Conservation (phyloP, 345 rosid species). For the Moricandia arvensis region DNA sequence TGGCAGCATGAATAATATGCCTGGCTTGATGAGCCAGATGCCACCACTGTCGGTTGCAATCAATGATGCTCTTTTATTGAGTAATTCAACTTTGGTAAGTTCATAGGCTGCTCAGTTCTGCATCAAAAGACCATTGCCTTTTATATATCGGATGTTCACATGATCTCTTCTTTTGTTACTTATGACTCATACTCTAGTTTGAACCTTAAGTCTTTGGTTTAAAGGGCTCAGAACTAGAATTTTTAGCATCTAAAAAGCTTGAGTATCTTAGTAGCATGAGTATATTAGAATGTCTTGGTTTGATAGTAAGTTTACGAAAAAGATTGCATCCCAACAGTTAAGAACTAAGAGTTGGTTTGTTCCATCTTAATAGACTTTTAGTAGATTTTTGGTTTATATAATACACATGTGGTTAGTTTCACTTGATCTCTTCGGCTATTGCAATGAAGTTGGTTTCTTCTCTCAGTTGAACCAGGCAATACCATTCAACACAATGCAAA, state of each 20-base stretch:
- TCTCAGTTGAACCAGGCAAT: conserved; percentile 10
- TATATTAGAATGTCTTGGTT: background rate
- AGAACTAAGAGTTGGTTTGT: background rate
- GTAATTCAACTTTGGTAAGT: conserved; percentile 53
- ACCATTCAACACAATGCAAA: conserved; percentile 26
- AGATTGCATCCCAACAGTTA: background rate
- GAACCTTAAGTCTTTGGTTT: background rate
- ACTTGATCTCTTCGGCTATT: background rate
- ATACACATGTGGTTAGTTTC: background rate
- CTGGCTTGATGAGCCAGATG: conserved; percentile 94
- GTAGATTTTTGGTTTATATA: background rate
- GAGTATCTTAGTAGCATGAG: background rate
- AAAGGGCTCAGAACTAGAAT: background rate
- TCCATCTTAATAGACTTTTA: background rate
- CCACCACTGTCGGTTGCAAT: conserved; percentile 71
- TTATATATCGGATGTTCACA: background rate
- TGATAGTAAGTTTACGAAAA: background rate
- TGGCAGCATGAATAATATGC: conserved; percentile 75
- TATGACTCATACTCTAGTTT: background rate
- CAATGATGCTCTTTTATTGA: conserved; percentile 63
- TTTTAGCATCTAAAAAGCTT: background rate
- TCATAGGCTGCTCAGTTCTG: conserved; percentile 9
- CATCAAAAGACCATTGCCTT: background rate
- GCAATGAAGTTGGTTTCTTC: conserved; percentile 13
- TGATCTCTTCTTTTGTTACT: background rate